Evolutionary conservation across 306 rosid species (phyloP).

Genomic region (Argentina anserina): DNA sequence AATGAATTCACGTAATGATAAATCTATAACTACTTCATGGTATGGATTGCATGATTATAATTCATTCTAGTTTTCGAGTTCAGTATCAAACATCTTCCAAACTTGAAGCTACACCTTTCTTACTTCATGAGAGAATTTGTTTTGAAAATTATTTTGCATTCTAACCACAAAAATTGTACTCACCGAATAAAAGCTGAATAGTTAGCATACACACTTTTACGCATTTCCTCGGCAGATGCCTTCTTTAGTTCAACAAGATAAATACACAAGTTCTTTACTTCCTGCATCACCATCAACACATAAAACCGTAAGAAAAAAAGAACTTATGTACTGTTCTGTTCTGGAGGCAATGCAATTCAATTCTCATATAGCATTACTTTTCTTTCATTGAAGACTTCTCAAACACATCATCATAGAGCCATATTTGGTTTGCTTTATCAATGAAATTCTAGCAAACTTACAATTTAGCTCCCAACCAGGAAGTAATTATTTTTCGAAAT

Average conservation of each 20-base stretch:
- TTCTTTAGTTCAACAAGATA: conserved; percentile 74
- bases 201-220: conserved; percentile 83
- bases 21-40: background rate
- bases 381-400: background rate
- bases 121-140: background rate
- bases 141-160: background rate
- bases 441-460: background rate
- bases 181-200: conserved; percentile 91
- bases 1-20: background rate
- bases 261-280: conserved; percentile 57
- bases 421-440: background rate
- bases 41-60: background rate
- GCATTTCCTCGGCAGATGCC: conserved; percentile 99
- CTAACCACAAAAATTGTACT: conserved; percentile 6
- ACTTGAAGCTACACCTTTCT: background rate
- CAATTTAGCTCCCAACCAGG: background rate
- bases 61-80: background rate
- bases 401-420: too few species aligned
- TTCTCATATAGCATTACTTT: background rate
- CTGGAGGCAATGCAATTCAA: background rate
- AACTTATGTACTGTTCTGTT: background rate
- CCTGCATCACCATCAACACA: conserved; percentile 39
- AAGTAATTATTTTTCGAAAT: background rate
- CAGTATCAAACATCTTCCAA: background rate
- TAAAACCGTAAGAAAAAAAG: background rate